phyloP scores from a whole-genome alignment of 176 grass and related monocot genomes.

The Tuctoria greenei region DNA sequence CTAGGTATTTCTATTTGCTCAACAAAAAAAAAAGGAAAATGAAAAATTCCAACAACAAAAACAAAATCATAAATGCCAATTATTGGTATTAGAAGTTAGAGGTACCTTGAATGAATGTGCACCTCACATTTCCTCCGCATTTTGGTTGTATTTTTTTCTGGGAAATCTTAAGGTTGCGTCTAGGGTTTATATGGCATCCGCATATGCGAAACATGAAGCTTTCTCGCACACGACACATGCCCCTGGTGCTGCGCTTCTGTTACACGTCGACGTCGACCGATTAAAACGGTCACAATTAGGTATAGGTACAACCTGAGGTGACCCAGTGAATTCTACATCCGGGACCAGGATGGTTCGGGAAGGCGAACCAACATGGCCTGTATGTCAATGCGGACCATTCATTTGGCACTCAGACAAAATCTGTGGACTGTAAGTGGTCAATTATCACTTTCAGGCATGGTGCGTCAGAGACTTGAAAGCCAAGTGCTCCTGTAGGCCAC shows the following conservation, averaged over 20 bases:
- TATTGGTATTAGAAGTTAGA: too few species aligned
- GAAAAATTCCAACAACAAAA: too few species aligned
- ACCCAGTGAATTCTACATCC: background rate
- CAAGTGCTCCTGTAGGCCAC: background rate
- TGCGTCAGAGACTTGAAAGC: background rate
- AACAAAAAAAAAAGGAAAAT: background rate
- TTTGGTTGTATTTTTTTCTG: background rate
- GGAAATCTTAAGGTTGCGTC: background rate
- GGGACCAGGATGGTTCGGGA: constrained; percentile 5
- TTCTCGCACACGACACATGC: constrained; percentile 6
- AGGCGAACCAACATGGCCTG: background rate
- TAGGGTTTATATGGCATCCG: too few species aligned
- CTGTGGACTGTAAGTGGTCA: background rate
- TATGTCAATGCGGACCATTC: background rate
- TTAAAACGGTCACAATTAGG: background rate
- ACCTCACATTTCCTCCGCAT: background rate
- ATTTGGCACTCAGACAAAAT: background rate
- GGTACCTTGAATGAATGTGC: too few species aligned
- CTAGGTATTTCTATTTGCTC: background rate
- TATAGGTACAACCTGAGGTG: background rate
- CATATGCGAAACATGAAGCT: background rate
- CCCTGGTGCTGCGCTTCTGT: background rate
- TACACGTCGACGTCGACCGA: constrained; percentile 31
- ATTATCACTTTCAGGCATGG: constrained; percentile 1
- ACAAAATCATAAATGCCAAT: too few species aligned